Conservation (phyloP, 345 rosid genomes). For the Ceriops tagal region DNA sequence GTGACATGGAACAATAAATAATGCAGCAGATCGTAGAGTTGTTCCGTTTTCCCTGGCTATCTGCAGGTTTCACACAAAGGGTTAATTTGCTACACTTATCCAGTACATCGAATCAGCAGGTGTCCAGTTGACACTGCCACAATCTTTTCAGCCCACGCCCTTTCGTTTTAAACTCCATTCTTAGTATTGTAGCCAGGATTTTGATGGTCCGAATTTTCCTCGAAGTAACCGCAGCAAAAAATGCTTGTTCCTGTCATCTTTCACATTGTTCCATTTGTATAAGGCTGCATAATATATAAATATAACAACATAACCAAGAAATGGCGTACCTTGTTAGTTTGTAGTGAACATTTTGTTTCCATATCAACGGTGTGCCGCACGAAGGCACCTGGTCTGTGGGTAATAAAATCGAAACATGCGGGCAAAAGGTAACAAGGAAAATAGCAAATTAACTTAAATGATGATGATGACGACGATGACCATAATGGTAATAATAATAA, state of each 20-base stretch:
- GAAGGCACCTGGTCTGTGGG: too few species aligned
- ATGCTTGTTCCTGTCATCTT: not conserved
- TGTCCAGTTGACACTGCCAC: constrained; percentile 65
- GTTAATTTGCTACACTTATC: constrained; percentile 28
- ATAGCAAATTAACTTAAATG: too few species aligned
- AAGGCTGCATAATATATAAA: not conserved
- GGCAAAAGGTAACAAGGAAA: too few species aligned
- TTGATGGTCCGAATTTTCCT: constrained; percentile 46
- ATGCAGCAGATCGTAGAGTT: constrained; percentile 59
- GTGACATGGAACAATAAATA: constrained; percentile 69
- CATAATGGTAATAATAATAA: too few species aligned
- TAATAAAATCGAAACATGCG: too few species aligned
- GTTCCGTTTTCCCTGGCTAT: constrained; percentile 73
- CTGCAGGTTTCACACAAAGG: constrained; percentile 16
- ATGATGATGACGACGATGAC: too few species aligned
- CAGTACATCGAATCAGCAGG: constrained; percentile 78
- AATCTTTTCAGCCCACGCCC: constrained; percentile 66
- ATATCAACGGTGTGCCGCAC: too few species aligned
- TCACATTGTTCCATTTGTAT: not conserved
- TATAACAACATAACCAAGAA: not conserved
- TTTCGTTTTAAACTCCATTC: constrained; percentile 54
- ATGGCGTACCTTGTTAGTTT: constrained; percentile 38
- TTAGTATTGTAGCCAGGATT: constrained; percentile 50
- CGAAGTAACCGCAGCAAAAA: constrained; percentile 47
- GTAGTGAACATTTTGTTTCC: too few species aligned